Percentiles rank a stretch among this genome's conserved stretches.
These are phyloP conservation scores for Globisporangium alternatum DNA, from an alignment of 352 stramenopile species.

Conservation along the genomic window DNA sequence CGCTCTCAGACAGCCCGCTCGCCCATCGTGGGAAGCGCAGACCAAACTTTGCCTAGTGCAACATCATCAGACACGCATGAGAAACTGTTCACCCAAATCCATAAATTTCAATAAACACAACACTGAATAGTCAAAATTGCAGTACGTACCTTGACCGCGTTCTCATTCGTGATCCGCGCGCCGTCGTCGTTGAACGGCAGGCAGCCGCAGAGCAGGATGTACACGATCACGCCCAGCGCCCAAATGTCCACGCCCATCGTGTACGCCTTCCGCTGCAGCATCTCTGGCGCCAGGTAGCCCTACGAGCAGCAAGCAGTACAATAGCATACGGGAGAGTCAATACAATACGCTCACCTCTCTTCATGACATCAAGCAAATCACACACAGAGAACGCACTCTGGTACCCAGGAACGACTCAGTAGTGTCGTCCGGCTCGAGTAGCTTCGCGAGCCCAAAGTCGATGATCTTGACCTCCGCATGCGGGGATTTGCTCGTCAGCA, in stretches of 20 bases:
- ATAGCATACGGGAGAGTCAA: neutral
- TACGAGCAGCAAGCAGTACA: conserved; percentile 20
- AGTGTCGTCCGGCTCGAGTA: conserved; percentile 82
- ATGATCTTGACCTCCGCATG: conserved; percentile 96
- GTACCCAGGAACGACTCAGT: conserved; percentile 85
- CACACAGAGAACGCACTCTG: conserved; percentile 24
- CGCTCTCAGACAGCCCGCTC: conserved; percentile 75
- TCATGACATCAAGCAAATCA: neutral
- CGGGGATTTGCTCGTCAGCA: conserved; percentile 80
- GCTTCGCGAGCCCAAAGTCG: conserved; percentile 98
- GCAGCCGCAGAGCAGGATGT: conserved; percentile 96
- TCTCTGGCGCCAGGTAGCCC: conserved; percentile 98
- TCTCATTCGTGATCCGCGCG: conserved; percentile 75
- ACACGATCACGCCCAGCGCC: conserved; percentile 98
- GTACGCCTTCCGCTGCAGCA: conserved; percentile 97
- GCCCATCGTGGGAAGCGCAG: conserved; percentile 95
- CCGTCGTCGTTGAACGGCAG: conserved; percentile 98
- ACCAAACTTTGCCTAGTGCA: conserved; percentile 88
- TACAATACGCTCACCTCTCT: neutral
- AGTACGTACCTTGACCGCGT: conserved; percentile 51
- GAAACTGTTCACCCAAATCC: neutral
- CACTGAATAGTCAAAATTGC: conserved; percentile 15
- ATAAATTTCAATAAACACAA: neutral
- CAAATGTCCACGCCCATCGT: conserved; percentile 97
- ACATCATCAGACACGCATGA: conserved; percentile 5